Conservation (phyloP, 176 grass and related monocot species). For the Juncus effusus region DNA sequence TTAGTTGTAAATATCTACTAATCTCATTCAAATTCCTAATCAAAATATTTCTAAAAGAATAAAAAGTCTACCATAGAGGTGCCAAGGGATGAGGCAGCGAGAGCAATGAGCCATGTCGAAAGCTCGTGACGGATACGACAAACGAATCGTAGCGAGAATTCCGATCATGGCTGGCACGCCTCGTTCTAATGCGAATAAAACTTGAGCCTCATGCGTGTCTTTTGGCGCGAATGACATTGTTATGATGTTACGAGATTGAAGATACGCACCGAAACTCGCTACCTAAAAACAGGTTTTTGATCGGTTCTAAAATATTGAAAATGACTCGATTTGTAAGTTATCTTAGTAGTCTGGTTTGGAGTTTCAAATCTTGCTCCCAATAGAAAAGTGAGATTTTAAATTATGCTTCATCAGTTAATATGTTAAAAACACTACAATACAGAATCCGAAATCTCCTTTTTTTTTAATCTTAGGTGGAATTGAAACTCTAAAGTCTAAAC, state of each 20-base stretch:
- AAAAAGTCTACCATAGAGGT: too few species aligned
- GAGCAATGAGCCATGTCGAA: constrained; percentile 40
- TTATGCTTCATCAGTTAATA: too few species aligned
- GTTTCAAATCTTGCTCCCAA: too few species aligned
- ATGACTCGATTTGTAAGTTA: background rate
- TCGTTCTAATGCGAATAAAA: constrained; percentile 78
- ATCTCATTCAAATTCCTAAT: too few species aligned
- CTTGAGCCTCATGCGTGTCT: constrained; percentile 72
- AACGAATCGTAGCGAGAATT: constrained; percentile 53
- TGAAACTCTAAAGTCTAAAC: too few species aligned
- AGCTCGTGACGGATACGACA: constrained; percentile 58
- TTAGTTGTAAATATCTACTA: too few species aligned
- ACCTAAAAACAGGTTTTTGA: constrained; percentile 47
- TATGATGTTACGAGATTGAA: constrained; percentile 66
- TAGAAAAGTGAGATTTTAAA: too few species aligned
- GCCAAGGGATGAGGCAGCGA: constrained; percentile 29
- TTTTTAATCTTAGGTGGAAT: too few species aligned
- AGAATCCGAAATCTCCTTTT: too few species aligned
- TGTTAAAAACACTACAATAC: too few species aligned
- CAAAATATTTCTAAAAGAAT: too few species aligned
- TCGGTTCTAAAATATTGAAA: background rate
- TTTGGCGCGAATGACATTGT: constrained; percentile 84
- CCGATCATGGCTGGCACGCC: constrained; percentile 85
- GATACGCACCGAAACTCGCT: constrained; percentile 80
- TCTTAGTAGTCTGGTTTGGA: too few species aligned